Conservation (phyloP, 2,329 filamentous ascomycete genomes). For the Xylaria arbuscula region DNA sequence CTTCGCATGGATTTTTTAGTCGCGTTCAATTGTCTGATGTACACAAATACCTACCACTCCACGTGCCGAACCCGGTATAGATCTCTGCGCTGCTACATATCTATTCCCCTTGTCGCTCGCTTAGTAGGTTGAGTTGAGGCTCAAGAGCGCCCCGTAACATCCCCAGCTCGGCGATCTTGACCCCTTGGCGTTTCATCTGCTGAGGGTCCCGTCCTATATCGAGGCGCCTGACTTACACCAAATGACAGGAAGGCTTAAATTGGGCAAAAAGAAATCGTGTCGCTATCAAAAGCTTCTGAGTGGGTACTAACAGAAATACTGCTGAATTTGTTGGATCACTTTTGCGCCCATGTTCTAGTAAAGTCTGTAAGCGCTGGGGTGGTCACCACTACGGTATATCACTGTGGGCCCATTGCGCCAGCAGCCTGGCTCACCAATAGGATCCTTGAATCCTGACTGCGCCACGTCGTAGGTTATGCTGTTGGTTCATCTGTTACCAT, state of each 20-base stretch:
- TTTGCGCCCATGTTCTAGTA: neutral
- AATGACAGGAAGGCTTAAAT: no score
- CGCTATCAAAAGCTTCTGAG: no score
- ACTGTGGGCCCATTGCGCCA: slow-evolving; percentile 7
- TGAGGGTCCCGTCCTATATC: neutral
- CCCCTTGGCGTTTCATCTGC: slow-evolving; percentile 3
- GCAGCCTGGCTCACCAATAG: slow-evolving; percentile 12
- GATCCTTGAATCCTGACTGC: slow-evolving; percentile 1
- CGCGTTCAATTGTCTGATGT: no score
- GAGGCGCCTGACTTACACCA: neutral
- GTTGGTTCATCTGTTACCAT: slow-evolving; percentile 26
- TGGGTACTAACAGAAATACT: no score
- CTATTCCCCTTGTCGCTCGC: neutral
- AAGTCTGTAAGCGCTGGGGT: slow-evolving; percentile 5
- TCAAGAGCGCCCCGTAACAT: neutral
- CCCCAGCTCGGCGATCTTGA: neutral
- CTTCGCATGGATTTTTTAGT: no score
- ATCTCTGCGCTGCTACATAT: neutral
- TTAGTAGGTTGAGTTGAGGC: neutral
- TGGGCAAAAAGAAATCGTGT: no score
- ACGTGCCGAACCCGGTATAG: neutral
- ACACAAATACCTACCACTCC: neutral
- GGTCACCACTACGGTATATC: neutral
- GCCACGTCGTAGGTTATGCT: slow-evolving; percentile 18
- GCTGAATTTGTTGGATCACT: no score